Base-by-base conservation (phyloP, 2,329 filamentous ascomycete genomes). In the Blastomyces gilchristii region DNA sequence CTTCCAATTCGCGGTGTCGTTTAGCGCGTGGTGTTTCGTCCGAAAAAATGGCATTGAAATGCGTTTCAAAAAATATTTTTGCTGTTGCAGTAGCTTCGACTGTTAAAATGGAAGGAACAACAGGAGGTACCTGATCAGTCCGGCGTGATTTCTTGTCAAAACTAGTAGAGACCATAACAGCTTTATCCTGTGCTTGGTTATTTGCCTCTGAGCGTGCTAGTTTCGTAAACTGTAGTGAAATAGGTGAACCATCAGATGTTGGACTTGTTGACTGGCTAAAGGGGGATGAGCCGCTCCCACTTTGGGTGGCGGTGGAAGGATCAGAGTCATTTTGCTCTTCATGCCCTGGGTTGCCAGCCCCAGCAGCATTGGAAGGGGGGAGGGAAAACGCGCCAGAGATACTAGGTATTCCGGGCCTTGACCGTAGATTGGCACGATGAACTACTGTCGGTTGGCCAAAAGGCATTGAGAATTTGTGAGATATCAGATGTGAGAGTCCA, bases 41-140 rank as follows among this genome's bases (percentile, higher is more conserved):
- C 4, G 78, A 76, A 2, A 90, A 78, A 8, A 91, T 73, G n/a
- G 85, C 79, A 68, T 92, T 87, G 77, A 89, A 97, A 69, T 92
- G 85, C 0, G 86, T 90, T 74, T 97, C 94, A 11, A 97, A 82
- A 69, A 86, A 95, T 25, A 95, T 85, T 73, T 96, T 97, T 53
- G 90, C 88, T 0, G 90, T 87, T 0, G 91, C 86, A 2, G 87
- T 84, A 65, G 83, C 85, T 76, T 97, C 93, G 0, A 91, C 87
- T 0, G 91, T 96, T 16, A 74, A 61, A 58, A 78, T 75, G 2
- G 76, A 76, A 0, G 75, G 72, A 8, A 67, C 58, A 52, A 63
- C 43, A 45, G 60, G 47, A 11, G 68, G 63, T 34, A 60, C 60
- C 54, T 67, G 67, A 25, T 64, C 49, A 31, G 66, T 65, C 16